Conservation (phyloP, 2,329 filamentous ascomycete species). For the Fusarium subtropicale region DNA sequence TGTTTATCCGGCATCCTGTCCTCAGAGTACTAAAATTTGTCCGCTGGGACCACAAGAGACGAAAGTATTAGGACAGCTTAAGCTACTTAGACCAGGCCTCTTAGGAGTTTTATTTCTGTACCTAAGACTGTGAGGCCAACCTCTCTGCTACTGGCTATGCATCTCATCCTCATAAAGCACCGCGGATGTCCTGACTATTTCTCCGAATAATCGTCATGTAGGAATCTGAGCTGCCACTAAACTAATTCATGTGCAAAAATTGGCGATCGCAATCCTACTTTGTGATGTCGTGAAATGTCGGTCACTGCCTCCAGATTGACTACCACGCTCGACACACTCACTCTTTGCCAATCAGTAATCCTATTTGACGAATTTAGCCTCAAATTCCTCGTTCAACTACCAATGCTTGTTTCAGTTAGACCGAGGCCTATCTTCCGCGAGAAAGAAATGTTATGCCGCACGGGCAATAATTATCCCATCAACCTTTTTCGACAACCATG, state of each 20-base stretch:
- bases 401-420: not conserved
- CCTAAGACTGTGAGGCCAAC: too few species aligned
- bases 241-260: not conserved
- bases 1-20: too few species aligned
- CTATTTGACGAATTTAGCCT: not conserved
- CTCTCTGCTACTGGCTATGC: too few species aligned
- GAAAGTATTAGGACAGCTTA: accelerated
- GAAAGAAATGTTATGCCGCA: not conserved
- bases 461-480: conserved; percentile 12
- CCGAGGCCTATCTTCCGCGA: not conserved
- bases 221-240: not conserved
- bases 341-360: not conserved
- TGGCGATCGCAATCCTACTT: not conserved
- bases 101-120: too few species aligned
- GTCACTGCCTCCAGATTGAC: not conserved
- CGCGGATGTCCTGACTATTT: not conserved
- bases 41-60: too few species aligned
- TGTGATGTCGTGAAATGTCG: not conserved
- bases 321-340: not conserved
- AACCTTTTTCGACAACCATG: not conserved
- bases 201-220: accelerated
- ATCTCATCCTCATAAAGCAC: too few species aligned
- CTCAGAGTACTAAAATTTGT: too few species aligned
- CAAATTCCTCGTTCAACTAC: not conserved
- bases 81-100: too few species aligned